These are phyloP conservation scores for Furcasterigmium furcatum DNA, from an alignment of 2,329 filamentous ascomycete species.

Conservation along the genomic window DNA sequence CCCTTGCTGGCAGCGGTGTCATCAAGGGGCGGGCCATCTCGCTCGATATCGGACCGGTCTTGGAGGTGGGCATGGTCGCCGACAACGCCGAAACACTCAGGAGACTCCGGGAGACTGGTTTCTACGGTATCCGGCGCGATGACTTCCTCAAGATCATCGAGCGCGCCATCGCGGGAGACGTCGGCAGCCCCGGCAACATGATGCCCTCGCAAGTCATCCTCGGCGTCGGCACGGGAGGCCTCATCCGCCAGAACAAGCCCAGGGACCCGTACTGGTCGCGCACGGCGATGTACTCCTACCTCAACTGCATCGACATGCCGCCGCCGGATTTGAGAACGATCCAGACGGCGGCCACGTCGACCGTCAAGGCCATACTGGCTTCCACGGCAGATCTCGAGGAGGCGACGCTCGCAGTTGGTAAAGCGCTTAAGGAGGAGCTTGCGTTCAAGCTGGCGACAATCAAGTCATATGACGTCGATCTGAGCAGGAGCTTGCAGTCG, in stretches of 20 bases:
- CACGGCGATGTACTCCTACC: conserved; percentile 43
- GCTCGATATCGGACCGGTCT: conserved; percentile 48
- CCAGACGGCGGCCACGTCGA: conserved; percentile 9
- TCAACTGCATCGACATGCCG: conserved; percentile 45
- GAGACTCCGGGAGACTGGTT: conserved; percentile 46
- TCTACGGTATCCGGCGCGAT: conserved; percentile 48
- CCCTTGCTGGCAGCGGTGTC: conserved; percentile 34
- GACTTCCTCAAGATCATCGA: conserved; percentile 46
- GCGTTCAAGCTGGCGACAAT: conserved; percentile 13
- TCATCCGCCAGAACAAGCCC: conserved; percentile 47
- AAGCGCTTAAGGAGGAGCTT: conserved; percentile 35
- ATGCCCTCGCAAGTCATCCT: conserved; percentile 47
- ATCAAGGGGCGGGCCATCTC: conserved; percentile 32
- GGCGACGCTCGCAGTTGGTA: conserved; percentile 25
- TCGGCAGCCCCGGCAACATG: conserved; percentile 12
- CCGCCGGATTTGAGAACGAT: conserved; percentile 18
- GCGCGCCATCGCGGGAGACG: conserved; percentile 39
- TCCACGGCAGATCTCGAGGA: conserved; percentile 24
- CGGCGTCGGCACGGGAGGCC: conserved; percentile 51
- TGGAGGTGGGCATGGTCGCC: conserved; percentile 52
- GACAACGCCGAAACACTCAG: conserved; percentile 43
- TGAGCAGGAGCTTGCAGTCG: conserved; percentile 31
- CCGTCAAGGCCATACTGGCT: conserved; percentile 28
- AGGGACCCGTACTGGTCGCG: conserved; percentile 52
- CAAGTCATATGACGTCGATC: conserved; percentile 41